Evolutionary conservation across 2,329 filamentous ascomycete species (phyloP), one percentile per base, ranked within the genome.

Genomic region (Ophiosphaerella korrae): DNA sequence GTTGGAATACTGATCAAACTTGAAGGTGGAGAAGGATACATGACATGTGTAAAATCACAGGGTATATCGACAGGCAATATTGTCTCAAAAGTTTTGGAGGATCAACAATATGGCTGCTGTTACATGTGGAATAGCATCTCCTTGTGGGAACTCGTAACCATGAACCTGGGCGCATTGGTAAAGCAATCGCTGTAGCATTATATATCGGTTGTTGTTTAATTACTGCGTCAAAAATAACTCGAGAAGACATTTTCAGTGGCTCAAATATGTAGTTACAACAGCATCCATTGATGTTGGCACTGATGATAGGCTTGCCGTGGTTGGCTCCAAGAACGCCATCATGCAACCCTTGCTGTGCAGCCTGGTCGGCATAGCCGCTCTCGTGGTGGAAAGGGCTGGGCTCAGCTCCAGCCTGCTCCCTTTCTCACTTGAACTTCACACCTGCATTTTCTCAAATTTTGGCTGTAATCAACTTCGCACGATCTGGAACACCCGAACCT

Each of bases 291-390:
- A 29, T 11, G 6, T 33, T 7, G n/a, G 11, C n/a, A 31, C 18
- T 18, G 26, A 42, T 35, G 29, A 21, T 2, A 43, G 41, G 5
- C 26, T 14, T 21, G 13, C 3, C 26, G 38, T 52, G 44, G 47
- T 52, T 47, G 44, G 49, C 26, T 31, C 16, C n/a, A 11, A 34
- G 5, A 26, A 47, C 45, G 37, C 31, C 37, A 11, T 41, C 24
- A 42, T 51, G 42, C 48, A 40, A 16, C 26, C 14, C 32, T 24
- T 11, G 11, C 44, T 47, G 37, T 11, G 11, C 44, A 46, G 42
- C 43, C 38, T 35, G 9, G 24, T 29, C 39, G 26, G 34, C 48
- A 46, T 18, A 51, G 49, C 43, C 49, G 29, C 40, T 23, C 11
- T 31, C 16, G 26, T 34, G 18, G 32, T 7, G 42, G n/a, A n/a